Evolutionary conservation across 805 yeast genomes (phyloP), one percentile per base, ranked within the genome.

Genomic region (Ogataea wickerhamii): DNA sequence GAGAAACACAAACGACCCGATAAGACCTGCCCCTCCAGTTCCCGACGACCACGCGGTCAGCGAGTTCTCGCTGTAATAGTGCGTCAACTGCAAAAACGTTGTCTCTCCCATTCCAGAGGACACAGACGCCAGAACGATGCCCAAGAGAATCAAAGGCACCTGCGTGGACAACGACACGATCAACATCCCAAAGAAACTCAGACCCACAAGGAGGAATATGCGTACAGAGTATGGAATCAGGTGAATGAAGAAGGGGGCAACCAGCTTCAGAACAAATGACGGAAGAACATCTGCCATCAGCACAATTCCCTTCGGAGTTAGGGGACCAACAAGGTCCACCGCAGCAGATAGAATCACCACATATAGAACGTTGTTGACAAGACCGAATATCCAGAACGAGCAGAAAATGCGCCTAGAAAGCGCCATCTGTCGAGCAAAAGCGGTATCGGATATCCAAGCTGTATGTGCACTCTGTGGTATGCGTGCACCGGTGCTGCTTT

Each of bases 291-390:
- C 96, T 0, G 95, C 91, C 41, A 91, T 63, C 5, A 91, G 65
- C 4, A 91, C 95, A 2, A 81, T 63, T 1, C 95, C 89, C 60
- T 91, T 91, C 7, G 98, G 97, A 0, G 83, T 74, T 5, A 68
- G 50, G 1, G 87, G 76, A 0, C 96, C 96, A 1, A 89, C 96
- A 11, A 91, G 66, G 56, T 91, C 98, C 22, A 87, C 76, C 2
- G 98, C 98, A 0, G 97, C 95, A 0, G 95, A 80, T 11, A 91
- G 67, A 27, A 91, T 89, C 12, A 91, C 91, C 22, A 91, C 97
- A 63, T 89, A 91, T 1, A 91, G 73, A 8, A 91, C 82, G 58
- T 91, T 91, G 62, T 91, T 91, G 25, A 88, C 66, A 8, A 91
- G 72, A 0, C 98, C 98, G 59, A 89, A 87, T 1, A 80, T 53